Conservation (phyloP, 805 yeast species). For the Kazachstania viticola region DNA sequence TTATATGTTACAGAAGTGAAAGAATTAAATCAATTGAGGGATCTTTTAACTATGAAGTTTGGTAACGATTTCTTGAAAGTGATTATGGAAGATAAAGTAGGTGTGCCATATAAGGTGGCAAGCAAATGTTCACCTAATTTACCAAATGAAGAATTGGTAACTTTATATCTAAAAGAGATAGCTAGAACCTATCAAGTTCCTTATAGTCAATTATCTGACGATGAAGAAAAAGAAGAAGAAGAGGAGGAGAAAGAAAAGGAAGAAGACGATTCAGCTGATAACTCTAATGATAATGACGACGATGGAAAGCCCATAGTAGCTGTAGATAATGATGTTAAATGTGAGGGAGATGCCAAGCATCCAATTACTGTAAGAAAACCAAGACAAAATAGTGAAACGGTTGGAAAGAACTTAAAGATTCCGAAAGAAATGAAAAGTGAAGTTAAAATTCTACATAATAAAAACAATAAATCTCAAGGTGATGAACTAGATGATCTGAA, state of each 20-base stretch:
- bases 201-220: slow-evolving; percentile 40
- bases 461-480: slow-evolving; percentile 17
- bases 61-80: slow-evolving; percentile 54
- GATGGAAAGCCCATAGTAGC: slow-evolving; percentile 26
- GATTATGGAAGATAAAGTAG: slow-evolving; percentile 19
- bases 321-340: slow-evolving; percentile 27
- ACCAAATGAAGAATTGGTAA: slow-evolving; percentile 55
- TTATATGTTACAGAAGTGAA: slow-evolving; percentile 59
- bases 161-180: slow-evolving; percentile 63
- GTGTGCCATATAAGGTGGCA: slow-evolving; percentile 58
- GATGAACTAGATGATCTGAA: slow-evolving; percentile 54
- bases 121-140: slow-evolving; percentile 54
- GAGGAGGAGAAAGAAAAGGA: slow-evolving; percentile 9
- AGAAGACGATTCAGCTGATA: slow-evolving; percentile 6
- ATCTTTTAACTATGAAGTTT: slow-evolving; percentile 47
- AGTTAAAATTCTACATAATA: slow-evolving; percentile 21
- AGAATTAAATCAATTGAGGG: slow-evolving; percentile 52
- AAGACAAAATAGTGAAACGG: slow-evolving; percentile 31
- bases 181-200: slow-evolving; percentile 72
- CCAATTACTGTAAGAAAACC: slow-evolving; percentile 36
- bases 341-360: slow-evolving; percentile 21
- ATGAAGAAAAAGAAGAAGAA: slow-evolving; percentile 12
- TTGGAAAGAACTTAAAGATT: slow-evolving; percentile 28
- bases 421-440: slow-evolving; percentile 32
- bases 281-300: background rate